Conservation (phyloP, 164 flowering plant genomes). For the Sedum album region DNA sequence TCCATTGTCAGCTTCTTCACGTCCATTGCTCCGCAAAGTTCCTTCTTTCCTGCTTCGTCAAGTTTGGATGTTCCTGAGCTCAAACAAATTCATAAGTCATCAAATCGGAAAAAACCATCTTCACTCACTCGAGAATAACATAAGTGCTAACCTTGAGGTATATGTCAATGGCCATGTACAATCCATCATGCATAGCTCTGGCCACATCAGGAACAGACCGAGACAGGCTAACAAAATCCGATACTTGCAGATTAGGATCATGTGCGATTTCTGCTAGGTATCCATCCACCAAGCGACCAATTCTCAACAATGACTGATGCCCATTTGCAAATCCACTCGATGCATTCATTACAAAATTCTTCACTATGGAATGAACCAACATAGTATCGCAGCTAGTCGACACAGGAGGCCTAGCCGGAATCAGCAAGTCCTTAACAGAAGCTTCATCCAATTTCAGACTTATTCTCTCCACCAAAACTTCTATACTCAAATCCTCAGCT, state of each 20-base stretch:
- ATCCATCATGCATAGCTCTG: constrained; percentile 66
- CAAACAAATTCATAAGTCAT: too few relatives aligned
- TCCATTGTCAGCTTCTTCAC: constrained; percentile 61
- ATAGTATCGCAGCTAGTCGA: constrained; percentile 51
- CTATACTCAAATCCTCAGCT: constrained; percentile 42
- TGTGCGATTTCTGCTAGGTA: constrained; percentile 61
- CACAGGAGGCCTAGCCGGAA: constrained; percentile 50
- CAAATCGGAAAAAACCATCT: not conserved
- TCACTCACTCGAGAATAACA: too few relatives aligned
- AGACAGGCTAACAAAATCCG: constrained; percentile 44
- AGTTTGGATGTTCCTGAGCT: constrained; percentile 52
- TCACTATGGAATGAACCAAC: constrained; percentile 47
- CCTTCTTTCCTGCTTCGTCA: constrained; percentile 65
- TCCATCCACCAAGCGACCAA: constrained; percentile 58
- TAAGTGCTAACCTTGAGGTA: constrained; percentile 90
- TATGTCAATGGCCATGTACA: constrained; percentile 68
- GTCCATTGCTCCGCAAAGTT: constrained; percentile 70
- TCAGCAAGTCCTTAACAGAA: constrained; percentile 53
- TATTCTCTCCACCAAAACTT: constrained; percentile 44
- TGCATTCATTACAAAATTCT: constrained; percentile 33
- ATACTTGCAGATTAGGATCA: constrained; percentile 47
- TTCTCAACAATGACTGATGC: constrained; percentile 38
- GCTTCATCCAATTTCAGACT: constrained; percentile 64
- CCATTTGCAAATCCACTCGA: constrained; percentile 35
- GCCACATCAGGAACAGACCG: constrained; percentile 52